Evolutionary conservation across 129 eudicot genomes (phyloP).

Genomic region (Tagetes patula): DNA sequence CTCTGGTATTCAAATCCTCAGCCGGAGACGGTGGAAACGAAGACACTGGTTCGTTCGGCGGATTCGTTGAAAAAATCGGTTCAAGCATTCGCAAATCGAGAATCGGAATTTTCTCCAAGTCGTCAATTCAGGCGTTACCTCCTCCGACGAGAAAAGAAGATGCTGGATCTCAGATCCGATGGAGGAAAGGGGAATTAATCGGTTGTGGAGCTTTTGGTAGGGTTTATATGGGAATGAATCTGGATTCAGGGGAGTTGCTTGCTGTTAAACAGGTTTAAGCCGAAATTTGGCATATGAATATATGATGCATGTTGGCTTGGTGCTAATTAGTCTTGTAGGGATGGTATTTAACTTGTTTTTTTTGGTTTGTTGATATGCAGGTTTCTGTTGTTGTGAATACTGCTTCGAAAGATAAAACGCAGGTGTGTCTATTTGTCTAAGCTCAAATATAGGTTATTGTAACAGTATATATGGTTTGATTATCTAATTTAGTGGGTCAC

Average conservation of each 20-base stretch:
- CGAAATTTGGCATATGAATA: background rate
- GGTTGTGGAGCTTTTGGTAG: constrained; percentile 97
- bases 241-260: constrained; percentile 92
- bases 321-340: constrained; percentile 15
- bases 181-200: constrained; percentile 94
- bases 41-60: constrained; percentile 51
- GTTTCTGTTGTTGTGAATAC: constrained; percentile 74
- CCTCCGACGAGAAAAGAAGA: constrained; percentile 48
- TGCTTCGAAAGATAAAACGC: constrained; percentile 84
- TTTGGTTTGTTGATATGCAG: constrained; percentile 36
- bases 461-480: background rate
- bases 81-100: constrained; percentile 80
- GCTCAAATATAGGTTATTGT: background rate
- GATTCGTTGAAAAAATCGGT: constrained; percentile 83
- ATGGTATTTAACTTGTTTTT: constrained; percentile 17
- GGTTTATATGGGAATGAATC: constrained; percentile 99
- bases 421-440: constrained; percentile 44
- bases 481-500: constrained; percentile 3
- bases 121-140: constrained; percentile 59
- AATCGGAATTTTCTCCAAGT: constrained; percentile 61
- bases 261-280: constrained; percentile 85
- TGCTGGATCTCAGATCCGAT: constrained; percentile 69
- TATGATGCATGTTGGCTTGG: background rate
- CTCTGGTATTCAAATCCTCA: constrained; percentile 77
- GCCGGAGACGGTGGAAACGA: constrained; percentile 38